Evolutionary conservation across 2,329 filamentous ascomycete species (phyloP).

Genomic region (Fusarium subtropicale): DNA sequence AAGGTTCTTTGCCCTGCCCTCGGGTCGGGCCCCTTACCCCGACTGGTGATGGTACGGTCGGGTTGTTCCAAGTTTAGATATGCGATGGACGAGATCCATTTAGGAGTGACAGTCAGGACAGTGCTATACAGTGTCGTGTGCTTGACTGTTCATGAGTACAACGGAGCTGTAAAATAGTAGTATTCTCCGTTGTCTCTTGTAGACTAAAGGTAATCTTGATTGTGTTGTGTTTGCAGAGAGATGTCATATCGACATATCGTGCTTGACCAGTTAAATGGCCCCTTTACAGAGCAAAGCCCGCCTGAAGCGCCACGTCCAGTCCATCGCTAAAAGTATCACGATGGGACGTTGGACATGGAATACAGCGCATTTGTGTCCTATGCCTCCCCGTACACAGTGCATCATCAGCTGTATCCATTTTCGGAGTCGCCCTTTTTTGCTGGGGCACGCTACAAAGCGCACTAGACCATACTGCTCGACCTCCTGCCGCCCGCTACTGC

Average conservation of each 20-base stretch:
- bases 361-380: background rate
- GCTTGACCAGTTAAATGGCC: conserved; percentile 26
- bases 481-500: conserved; percentile 8
- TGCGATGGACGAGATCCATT: conserved; percentile 26
- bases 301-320: conserved; percentile 33
- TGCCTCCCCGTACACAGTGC: conserved; percentile 41
- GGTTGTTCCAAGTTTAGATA: conserved; percentile 43
- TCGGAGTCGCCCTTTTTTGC: conserved; percentile 41
- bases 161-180: background rate
- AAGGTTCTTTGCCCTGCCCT: conserved; percentile 33
- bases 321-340: conserved; percentile 35
- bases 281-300: conserved; percentile 28
- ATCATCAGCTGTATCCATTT: conserved; percentile 32
- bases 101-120: conserved; percentile 33
- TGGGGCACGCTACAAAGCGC: conserved; percentile 34
- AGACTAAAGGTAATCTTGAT: background rate
- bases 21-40: conserved; percentile 39
- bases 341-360: conserved; percentile 45
- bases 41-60: conserved; percentile 38
- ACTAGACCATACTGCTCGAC: conserved; percentile 21
- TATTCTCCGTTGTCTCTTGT: background rate
- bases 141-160: background rate
- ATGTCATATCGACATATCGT: background rate
- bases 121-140: conserved; percentile 11
- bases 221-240: background rate